phyloP scores from a whole-genome alignment of 495 filamentous ascomycete genomes.

The Lasiosphaeriaceae sp. region DNA sequence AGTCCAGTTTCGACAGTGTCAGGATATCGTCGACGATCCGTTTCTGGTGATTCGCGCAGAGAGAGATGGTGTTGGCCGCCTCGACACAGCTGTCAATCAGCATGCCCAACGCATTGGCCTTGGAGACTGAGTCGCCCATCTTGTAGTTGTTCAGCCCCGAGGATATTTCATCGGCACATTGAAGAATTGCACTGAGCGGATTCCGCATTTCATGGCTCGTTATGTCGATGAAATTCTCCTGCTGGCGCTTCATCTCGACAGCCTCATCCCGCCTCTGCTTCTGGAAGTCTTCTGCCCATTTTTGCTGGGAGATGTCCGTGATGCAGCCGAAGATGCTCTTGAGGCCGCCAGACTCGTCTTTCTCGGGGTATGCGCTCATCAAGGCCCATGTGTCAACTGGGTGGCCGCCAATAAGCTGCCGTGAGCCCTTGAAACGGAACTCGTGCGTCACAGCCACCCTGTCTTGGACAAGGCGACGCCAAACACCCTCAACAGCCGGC shows the following conservation, averaged over 20 bases:
- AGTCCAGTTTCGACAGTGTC: conserved; percentile 82
- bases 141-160: conserved; percentile 46
- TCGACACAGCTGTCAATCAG: conserved; percentile 59
- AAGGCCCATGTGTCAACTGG: conserved; percentile 65
- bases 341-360: conserved; percentile 49
- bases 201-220: conserved; percentile 87
- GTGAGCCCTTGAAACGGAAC: conserved; percentile 63
- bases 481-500: conserved; percentile 47
- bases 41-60: conserved; percentile 81
- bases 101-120: conserved; percentile 11
- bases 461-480: conserved; percentile 54
- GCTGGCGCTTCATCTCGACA: conserved; percentile 61
- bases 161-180: conserved; percentile 75
- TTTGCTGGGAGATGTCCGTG: conserved; percentile 54
- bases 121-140: conserved; percentile 8
- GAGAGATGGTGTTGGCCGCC: conserved; percentile 75
- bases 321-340: conserved; percentile 69
- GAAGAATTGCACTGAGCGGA: conserved; percentile 74
- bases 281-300: conserved; percentile 61
- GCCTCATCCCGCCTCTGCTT: conserved; percentile 58
- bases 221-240: conserved; percentile 86
- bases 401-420: conserved; percentile 54
- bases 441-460: conserved; percentile 57
- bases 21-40: conserved; percentile 76
- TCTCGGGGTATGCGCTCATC: conserved; percentile 67